Evolutionary conservation across 371 early-diverging fungal genomes (phyloP).

Genomic region (Mortierella sp.): DNA sequence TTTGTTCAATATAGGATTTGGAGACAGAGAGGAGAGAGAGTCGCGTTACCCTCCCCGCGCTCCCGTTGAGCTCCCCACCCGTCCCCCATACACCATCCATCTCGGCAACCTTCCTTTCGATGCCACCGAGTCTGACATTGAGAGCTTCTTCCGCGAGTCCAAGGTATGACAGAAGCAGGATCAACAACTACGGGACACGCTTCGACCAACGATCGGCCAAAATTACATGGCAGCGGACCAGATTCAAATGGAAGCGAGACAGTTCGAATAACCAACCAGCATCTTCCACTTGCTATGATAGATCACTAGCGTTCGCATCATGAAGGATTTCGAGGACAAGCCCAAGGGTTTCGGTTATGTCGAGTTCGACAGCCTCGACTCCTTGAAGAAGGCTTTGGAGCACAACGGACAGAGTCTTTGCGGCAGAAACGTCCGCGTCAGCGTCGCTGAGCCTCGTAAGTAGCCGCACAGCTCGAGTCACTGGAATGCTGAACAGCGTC

Average conservation of each 20-base stretch:
- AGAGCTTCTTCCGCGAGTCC: slow-evolving; percentile 77
- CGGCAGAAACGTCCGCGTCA: slow-evolving; percentile 84
- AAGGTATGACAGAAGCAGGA: slow-evolving; percentile 59
- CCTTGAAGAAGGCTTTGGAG: slow-evolving; percentile 84
- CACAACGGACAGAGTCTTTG: slow-evolving; percentile 64
- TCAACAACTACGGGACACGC: background rate
- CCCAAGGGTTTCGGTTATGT: slow-evolving; percentile 96
- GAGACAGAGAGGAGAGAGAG: slow-evolving; percentile 56
- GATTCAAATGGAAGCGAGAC: too few relatives aligned
- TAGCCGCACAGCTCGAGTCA: slow-evolving; percentile 6
- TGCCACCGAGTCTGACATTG: slow-evolving; percentile 79
- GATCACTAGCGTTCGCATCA: slow-evolving; percentile 75
- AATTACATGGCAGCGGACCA: background rate
- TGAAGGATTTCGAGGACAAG: slow-evolving; percentile 81
- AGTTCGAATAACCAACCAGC: background rate
- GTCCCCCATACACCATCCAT: slow-evolving; percentile 90
- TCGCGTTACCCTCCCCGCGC: slow-evolving; percentile 58
- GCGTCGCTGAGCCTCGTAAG: slow-evolving; percentile 90
- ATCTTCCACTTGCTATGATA: slow-evolving; percentile 21
- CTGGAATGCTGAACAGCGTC: background rate
- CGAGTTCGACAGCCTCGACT: slow-evolving; percentile 89
- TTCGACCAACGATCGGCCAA: background rate
- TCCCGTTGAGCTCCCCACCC: slow-evolving; percentile 82
- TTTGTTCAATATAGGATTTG: slow-evolving; percentile 24
- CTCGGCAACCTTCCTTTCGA: slow-evolving; percentile 93